These are phyloP conservation scores for Xylariales sp. DNA, from an alignment of 2,329 filamentous ascomycete genomes.

Conservation along the genomic window DNA sequence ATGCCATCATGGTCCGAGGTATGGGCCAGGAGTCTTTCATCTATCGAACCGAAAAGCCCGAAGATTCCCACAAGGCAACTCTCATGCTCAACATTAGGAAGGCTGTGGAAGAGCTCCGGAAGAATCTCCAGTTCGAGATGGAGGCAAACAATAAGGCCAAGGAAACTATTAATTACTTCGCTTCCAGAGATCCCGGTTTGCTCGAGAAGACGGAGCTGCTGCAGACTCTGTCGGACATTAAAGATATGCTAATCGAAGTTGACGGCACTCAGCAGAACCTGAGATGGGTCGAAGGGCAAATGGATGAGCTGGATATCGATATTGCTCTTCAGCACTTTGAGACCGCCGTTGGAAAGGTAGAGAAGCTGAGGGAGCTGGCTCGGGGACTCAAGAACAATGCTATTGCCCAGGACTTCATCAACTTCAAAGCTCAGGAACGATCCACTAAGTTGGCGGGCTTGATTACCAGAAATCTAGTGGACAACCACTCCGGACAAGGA, in stretches of 20 bases:
- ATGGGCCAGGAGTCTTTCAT: conserved; percentile 90
- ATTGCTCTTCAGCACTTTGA: conserved; percentile 90
- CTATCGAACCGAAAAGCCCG: conserved; percentile 81
- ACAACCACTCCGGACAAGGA: conserved; percentile 70
- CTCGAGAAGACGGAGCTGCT: conserved; percentile 77
- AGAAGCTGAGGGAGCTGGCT: conserved; percentile 77
- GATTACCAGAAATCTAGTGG: conserved; percentile 71
- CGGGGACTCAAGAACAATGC: conserved; percentile 78
- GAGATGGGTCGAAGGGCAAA: conserved; percentile 90
- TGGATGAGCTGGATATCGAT: conserved; percentile 94
- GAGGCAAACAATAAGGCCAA: conserved; percentile 80
- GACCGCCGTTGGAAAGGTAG: conserved; percentile 75
- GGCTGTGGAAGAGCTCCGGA: conserved; percentile 85
- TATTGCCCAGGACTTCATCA: conserved; percentile 88
- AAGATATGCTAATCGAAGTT: conserved; percentile 89
- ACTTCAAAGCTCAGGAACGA: conserved; percentile 83
- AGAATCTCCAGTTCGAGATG: conserved; percentile 78
- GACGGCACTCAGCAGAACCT: conserved; percentile 96
- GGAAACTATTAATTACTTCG: conserved; percentile 83
- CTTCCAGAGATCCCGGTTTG: conserved; percentile 70
- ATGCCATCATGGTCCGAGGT: conserved; percentile 84
- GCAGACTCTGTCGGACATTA: conserved; percentile 72
- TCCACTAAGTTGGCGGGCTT: conserved; percentile 72
- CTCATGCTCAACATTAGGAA: conserved; percentile 89
- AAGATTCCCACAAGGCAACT: conserved; percentile 72